Evolutionary conservation across 108 stramenopile genomes (phyloP).

Genomic region (Stephanodiscus minutulus): DNA sequence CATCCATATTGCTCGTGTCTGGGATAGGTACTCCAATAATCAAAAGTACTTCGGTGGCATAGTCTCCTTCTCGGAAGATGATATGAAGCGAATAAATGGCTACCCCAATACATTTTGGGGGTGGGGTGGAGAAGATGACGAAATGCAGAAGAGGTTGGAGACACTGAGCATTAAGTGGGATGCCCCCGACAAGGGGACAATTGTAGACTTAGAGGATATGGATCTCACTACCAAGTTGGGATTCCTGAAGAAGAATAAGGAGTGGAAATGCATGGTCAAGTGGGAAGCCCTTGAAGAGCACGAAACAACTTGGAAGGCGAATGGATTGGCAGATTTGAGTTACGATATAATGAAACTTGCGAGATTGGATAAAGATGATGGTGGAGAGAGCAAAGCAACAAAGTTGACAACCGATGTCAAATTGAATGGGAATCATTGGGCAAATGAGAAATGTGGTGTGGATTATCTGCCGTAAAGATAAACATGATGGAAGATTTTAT

Average conservation of each 20-base stretch:
- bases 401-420: slow-evolving; percentile 91
- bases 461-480: slow-evolving; percentile 43
- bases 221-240: slow-evolving; percentile 69
- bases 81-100: slow-evolving; percentile 94
- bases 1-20: slow-evolving; percentile 95
- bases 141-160: slow-evolving; percentile 89
- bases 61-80: slow-evolving; percentile 78
- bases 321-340: slow-evolving; percentile 87
- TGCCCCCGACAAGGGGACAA: slow-evolving; percentile 52
- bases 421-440: slow-evolving; percentile 93
- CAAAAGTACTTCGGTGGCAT: slow-evolving; percentile 98
- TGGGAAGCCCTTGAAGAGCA: slow-evolving; percentile 97
- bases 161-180: slow-evolving; percentile 70
- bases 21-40: slow-evolving; percentile 97
- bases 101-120: slow-evolving; percentile 99
- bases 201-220: slow-evolving; percentile 84
- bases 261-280: slow-evolving; percentile 98
- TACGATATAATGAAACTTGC: slow-evolving; percentile 68
- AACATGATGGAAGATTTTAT: background rate
- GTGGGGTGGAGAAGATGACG: slow-evolving; percentile 99
- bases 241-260: slow-evolving; percentile 72
- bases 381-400: slow-evolving; percentile 55
- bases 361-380: slow-evolving; percentile 57
- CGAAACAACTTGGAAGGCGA: slow-evolving; percentile 82
- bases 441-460: slow-evolving; percentile 84